Evolutionary conservation across 345 rosid species (phyloP).

Genomic region (Dipteronia sinensis): DNA sequence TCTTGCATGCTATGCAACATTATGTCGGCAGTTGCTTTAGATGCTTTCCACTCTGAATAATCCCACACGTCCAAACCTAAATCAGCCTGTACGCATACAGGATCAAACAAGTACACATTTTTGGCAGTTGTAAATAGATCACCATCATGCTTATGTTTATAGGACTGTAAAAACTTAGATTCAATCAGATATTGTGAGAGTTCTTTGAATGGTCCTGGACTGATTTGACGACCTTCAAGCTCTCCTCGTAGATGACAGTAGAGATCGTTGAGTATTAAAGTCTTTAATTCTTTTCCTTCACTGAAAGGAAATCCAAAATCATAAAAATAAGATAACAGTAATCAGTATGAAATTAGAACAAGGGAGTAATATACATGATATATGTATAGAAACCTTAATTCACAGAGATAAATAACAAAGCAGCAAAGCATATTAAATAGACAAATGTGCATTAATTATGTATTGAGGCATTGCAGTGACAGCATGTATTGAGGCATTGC

Average conservation of each 20-base stretch:
- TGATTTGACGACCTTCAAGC: slow-evolving; percentile 80
- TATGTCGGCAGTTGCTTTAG: slow-evolving; percentile 57
- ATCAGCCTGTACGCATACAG: slow-evolving; percentile 45
- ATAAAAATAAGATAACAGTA: not conserved
- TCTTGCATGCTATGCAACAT: slow-evolving; percentile 69
- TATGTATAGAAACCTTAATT: not conserved
- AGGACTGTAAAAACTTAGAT: slow-evolving; percentile 55
- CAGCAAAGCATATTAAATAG: not conserved
- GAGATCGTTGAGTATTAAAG: slow-evolving; percentile 67
- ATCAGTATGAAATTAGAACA: not conserved
- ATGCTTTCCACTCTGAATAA: slow-evolving; percentile 74
- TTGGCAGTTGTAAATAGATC: slow-evolving; percentile 32
- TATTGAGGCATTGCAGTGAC: not conserved
- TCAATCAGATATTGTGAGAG: slow-evolving; percentile 67
- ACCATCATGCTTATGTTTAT: slow-evolving; percentile 36
- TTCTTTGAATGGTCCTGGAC: slow-evolving; percentile 85
- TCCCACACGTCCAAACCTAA: slow-evolving; percentile 73
- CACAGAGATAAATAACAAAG: not conserved
- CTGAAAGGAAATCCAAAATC: slow-evolving; percentile 45
- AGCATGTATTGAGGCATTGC: not conserved
- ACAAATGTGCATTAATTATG: slow-evolving; percentile 3
- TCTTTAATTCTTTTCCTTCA: slow-evolving; percentile 67
- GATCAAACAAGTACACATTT: slow-evolving; percentile 53
- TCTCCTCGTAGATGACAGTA: slow-evolving; percentile 88
- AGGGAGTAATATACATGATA: not conserved